These are phyloP conservation scores for Nicotiana benthamiana DNA, from an alignment of 257 asterid species.

Conservation along the genomic window DNA sequence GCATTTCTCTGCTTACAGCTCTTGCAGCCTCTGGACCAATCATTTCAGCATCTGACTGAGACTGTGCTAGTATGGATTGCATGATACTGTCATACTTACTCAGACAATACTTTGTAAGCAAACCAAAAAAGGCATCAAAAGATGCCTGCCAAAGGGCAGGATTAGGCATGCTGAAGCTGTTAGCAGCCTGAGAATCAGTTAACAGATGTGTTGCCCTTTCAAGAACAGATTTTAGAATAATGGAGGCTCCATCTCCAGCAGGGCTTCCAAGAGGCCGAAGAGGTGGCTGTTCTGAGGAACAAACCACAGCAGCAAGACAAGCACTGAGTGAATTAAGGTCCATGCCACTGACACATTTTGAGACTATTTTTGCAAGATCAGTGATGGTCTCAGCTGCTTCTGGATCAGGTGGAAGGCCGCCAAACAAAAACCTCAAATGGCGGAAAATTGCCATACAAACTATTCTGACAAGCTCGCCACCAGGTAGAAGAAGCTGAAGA, in stretches of 20 bases:
- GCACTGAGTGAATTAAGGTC: slow-evolving; percentile 40
- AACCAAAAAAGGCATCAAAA: slow-evolving; percentile 37
- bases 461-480: slow-evolving; percentile 33
- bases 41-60: slow-evolving; percentile 9
- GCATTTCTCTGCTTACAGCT: slow-evolving; percentile 40
- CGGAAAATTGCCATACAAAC: slow-evolving; percentile 44
- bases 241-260: slow-evolving; percentile 46
- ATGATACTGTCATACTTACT: slow-evolving; percentile 29
- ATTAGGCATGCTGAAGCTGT: slow-evolving; percentile 30
- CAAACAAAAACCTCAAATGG: slow-evolving; percentile 36
- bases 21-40: slow-evolving; percentile 28
- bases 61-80: slow-evolving; percentile 20
- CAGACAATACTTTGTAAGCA: slow-evolving; percentile 32
- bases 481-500: slow-evolving; percentile 38
- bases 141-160: slow-evolving; percentile 48
- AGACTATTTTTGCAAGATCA: slow-evolving; percentile 25
- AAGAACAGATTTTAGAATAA: slow-evolving; percentile 35
- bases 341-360: slow-evolving; percentile 26
- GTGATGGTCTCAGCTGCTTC: slow-evolving; percentile 23
- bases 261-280: slow-evolving; percentile 46
- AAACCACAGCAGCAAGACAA: slow-evolving; percentile 44
- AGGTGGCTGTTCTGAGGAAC: slow-evolving; percentile 41
- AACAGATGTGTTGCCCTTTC: slow-evolving; percentile 40
- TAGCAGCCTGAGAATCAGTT: slow-evolving; percentile 27
- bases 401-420: slow-evolving; percentile 25